Evolutionary conservation across 345 rosid genomes (phyloP), one percentile per base, ranked within the genome.

Genomic region (Eucalyptus guilfoylei): DNA sequence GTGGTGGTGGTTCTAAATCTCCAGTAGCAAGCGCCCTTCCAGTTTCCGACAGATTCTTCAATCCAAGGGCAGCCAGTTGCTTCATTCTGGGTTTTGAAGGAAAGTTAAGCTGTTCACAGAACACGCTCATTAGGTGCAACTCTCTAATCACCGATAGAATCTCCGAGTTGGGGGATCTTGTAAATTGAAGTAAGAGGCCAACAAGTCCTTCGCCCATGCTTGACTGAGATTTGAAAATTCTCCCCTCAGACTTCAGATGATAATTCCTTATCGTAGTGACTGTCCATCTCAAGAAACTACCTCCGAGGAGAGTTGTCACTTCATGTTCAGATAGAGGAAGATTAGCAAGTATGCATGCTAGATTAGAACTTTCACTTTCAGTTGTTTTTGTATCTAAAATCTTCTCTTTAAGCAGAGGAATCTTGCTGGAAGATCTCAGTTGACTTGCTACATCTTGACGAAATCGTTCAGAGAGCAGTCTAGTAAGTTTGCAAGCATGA

Each of bases 201-300:
- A 91, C 85, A 45, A 93, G 92, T 86, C 94, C 95, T 89, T 93
- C 92, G 47, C 85, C 76, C 90, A 92, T 91, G 91, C 92, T 91
- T 88, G 92, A 87, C 72, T 88, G 49, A 30, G 91, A 80, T 58
- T 55, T 76, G 85, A 21, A 40, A 76, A 42, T 40, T 40, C 85
- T 76, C 85, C 85, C 86, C 12, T 87, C 90, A 60, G 91, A 26
- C 67, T 76, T 67, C 6, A 16, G 80, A 64, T 87, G 89, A 86
- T 90, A 89, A 86, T 47, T 89, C 86, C 87, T 86, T 28, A 93
- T 89, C 80, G 83, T 58, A 62, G 49, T 69, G 37, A 92, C 89
- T 42, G 87, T 91, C 94, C 93, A 93, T 88, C 50, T 89, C 34
- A 92, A 24, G 85, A 93, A 92, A 87, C 91, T 86, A 89, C 93